phyloP scores from a whole-genome alignment of 2,329 filamentous ascomycete species.

The Thyridium curvatum region DNA sequence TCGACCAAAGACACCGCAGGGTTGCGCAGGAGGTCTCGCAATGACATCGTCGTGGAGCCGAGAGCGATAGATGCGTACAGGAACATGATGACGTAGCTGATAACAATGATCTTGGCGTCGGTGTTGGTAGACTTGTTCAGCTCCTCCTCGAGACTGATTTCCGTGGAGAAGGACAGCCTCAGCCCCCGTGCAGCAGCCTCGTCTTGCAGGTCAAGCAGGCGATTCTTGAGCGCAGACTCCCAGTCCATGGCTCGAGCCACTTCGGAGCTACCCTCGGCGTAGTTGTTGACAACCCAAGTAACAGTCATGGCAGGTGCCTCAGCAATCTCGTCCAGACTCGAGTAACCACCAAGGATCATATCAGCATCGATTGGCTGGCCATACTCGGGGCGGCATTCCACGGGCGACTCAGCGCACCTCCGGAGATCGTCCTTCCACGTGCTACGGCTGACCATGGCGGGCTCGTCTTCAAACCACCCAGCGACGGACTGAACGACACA shows the following conservation, averaged over 20 bases:
- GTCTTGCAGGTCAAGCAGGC: slow-evolving; percentile 69
- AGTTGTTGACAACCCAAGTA: slow-evolving; percentile 93
- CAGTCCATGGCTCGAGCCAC: slow-evolving; percentile 78
- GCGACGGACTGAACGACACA: slow-evolving; percentile 93
- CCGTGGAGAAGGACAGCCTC: slow-evolving; percentile 87
- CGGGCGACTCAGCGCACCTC: slow-evolving; percentile 72
- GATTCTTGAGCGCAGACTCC: slow-evolving; percentile 71
- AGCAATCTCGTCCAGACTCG: slow-evolving; percentile 56
- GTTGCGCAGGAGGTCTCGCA: slow-evolving; percentile 72
- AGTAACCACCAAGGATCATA: slow-evolving; percentile 79
- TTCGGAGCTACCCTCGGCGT: slow-evolving; percentile 64
- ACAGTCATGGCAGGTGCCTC: slow-evolving; percentile 76
- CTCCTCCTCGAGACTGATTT: slow-evolving; percentile 91
- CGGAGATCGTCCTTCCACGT: slow-evolving; percentile 69
- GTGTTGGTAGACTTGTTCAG: slow-evolving; percentile 98
- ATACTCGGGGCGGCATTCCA: slow-evolving; percentile 81
- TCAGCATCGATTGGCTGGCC: slow-evolving; percentile 81
- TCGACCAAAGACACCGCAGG: slow-evolving; percentile 83
- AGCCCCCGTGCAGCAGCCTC: slow-evolving; percentile 76
- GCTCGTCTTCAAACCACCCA: slow-evolving; percentile 73
- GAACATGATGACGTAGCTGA: slow-evolving; percentile 99
- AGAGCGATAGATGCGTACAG: slow-evolving; percentile 90
- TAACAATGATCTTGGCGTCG: slow-evolving; percentile 90
- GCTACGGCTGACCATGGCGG: slow-evolving; percentile 52
- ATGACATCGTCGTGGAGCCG: slow-evolving; percentile 76